Conservation (phyloP, 257 asterid genomes). For the Verbena officinalis region DNA sequence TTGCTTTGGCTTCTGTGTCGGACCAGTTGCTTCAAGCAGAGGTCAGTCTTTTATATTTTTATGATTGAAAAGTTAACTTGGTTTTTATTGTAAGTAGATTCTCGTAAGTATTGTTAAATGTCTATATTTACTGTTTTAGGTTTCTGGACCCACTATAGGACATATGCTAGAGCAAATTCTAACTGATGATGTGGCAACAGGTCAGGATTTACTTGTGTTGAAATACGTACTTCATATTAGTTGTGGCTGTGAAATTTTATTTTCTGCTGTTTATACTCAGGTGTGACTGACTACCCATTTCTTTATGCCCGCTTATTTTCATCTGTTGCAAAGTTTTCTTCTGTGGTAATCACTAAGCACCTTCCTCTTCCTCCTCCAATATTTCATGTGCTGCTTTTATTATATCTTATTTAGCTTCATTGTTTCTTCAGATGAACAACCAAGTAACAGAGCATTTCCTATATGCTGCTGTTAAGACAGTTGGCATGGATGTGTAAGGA, state of each 20-base stretch:
- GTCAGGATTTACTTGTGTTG: constrained; percentile 42
- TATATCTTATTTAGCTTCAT: constrained; percentile 31
- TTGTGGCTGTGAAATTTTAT: constrained; percentile 4
- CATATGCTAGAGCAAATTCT: constrained; percentile 67
- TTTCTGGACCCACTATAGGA: constrained; percentile 56
- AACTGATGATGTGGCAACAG: constrained; percentile 81
- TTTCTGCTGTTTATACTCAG: constrained; percentile 48
- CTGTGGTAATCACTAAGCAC: constrained; percentile 61
- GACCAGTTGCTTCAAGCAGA: constrained; percentile 84
- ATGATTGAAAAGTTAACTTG: constrained; percentile 15
- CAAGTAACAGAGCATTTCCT: constrained; percentile 67
- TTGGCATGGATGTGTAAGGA: constrained; percentile 93
- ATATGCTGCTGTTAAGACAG: constrained; percentile 73
- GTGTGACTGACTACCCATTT: constrained; percentile 75
- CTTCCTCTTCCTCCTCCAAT: constrained; percentile 17
- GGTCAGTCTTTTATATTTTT: constrained; percentile 48
- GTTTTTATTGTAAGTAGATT: constrained; percentile 14
- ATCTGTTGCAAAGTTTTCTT: constrained; percentile 76
- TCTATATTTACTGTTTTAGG: constrained; percentile 48
- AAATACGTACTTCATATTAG: constrained; percentile 10
- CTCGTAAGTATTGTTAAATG: constrained; percentile 1
- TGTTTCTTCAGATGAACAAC: constrained; percentile 65
- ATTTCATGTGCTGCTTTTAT: constrained; percentile 16
- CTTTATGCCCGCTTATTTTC: constrained; percentile 92
- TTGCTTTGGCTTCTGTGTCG: constrained; percentile 83